Evolutionary conservation across 805 yeast genomes (phyloP).

Genomic region (Zygosaccharomyces bisporus): DNA sequence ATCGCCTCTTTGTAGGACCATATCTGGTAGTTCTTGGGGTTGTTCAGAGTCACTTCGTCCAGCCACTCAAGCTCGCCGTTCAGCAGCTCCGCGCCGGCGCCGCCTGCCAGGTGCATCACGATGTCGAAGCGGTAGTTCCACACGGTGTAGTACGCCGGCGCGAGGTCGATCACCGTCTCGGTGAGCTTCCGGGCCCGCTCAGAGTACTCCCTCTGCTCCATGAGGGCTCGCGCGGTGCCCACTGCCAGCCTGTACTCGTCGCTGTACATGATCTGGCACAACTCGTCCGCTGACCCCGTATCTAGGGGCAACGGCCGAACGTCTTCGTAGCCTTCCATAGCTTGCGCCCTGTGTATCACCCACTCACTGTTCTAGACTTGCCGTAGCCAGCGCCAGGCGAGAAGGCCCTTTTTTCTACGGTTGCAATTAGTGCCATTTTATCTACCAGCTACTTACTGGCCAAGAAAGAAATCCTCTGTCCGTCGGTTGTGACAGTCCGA

Average conservation of each 20-base stretch:
- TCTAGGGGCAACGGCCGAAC: constrained; percentile 42
- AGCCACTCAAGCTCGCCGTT: constrained; percentile 72
- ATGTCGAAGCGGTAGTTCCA: constrained; percentile 73
- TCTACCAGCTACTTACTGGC: too few species aligned
- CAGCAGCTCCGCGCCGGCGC: constrained; percentile 13
- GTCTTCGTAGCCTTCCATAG: constrained; percentile 40
- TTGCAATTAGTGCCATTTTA: too few species aligned
- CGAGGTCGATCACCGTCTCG: constrained; percentile 53
- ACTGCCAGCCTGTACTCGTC: constrained; percentile 63
- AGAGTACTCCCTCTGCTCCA: constrained; percentile 57
- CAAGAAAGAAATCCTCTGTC: neutral
- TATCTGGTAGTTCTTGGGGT: constrained; percentile 92
- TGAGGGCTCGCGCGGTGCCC: constrained; percentile 58
- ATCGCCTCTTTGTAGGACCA: constrained; percentile 88
- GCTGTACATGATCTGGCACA: constrained; percentile 67
- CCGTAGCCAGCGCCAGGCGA: neutral
- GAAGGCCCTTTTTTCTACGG: too few species aligned
- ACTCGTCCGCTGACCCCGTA: constrained; percentile 40
- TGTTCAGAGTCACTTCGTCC: constrained; percentile 65
- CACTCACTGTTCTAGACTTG: neutral
- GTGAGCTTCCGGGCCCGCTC: constrained; percentile 71
- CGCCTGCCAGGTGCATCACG: constrained; percentile 38
- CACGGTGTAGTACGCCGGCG: constrained; percentile 88
- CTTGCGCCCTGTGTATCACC: neutral
- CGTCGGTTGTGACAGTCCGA: neutral